Conservation (phyloP, 2,329 filamentous ascomycete genomes). For the Dryadomyces quercivorus region DNA sequence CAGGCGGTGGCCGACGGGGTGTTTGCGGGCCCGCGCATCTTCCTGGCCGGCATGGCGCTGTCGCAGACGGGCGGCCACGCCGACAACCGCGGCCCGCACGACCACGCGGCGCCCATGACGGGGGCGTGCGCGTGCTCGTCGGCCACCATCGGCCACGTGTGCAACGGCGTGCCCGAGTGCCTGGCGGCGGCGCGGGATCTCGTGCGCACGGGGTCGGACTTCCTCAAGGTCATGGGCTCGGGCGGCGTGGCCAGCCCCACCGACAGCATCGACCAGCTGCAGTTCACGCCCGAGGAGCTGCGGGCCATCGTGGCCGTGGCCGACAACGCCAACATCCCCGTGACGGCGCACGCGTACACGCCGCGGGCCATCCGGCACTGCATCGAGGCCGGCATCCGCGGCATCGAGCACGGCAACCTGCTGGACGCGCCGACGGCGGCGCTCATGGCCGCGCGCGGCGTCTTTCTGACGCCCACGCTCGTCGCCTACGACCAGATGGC, state of each 20-base stretch:
- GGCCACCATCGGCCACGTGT: constrained; percentile 25
- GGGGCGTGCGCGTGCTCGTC: constrained; percentile 32
- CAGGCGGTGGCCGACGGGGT: constrained; percentile 37
- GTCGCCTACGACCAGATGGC: constrained; percentile 36
- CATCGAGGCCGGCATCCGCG: constrained; percentile 35
- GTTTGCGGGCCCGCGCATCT: constrained; percentile 34
- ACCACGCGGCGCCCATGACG: constrained; percentile 16
- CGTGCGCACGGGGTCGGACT: constrained; percentile 36
- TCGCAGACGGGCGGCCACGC: constrained; percentile 41
- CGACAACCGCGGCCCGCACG: constrained; percentile 29
- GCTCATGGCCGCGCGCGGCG: constrained; percentile 32
- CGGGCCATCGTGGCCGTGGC: constrained; percentile 35
- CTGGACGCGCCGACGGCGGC: constrained; percentile 25
- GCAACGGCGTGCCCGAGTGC: constrained; percentile 37
- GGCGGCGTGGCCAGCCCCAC: constrained; percentile 40
- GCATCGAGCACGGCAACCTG: constrained; percentile 33
- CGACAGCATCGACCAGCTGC: constrained; percentile 34
- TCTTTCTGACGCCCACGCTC: constrained; percentile 38
- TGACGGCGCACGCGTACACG: constrained; percentile 43
- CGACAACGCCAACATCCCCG: constrained; percentile 31
- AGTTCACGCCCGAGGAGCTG: constrained; percentile 41
- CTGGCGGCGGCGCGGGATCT: constrained; percentile 36
- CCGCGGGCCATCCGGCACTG: constrained; percentile 35
- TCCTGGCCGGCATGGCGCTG: constrained; percentile 36
- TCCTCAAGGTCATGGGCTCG: constrained; percentile 44